A percentile compares a stretch with the other conserved stretches of the same genome.
Evolutionary conservation across 1,284 basidiomycete genomes (phyloP).

Genomic region (Ceratorhiza oryzae-sativae): DNA sequence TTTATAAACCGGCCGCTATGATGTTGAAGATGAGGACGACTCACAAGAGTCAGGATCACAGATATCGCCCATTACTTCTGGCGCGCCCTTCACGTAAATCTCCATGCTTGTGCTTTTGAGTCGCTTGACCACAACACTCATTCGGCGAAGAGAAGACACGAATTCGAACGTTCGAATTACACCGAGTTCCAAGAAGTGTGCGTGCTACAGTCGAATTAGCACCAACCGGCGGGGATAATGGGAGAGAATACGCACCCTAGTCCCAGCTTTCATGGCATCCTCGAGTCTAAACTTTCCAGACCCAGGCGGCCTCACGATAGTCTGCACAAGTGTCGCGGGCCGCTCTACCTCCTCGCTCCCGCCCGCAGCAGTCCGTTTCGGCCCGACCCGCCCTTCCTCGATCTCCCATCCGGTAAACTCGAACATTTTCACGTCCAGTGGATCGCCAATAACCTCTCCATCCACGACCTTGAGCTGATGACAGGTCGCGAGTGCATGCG

Average conservation of each 20-base stretch:
- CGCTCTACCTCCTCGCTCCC: constrained; percentile 69
- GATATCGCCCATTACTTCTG: constrained; percentile 96
- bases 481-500: constrained; percentile 95
- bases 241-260: constrained; percentile 62
- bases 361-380: constrained; percentile 68
- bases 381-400: constrained; percentile 81
- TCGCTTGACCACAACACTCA: constrained; percentile 98
- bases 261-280: constrained; percentile 85
- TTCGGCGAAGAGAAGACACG: constrained; percentile 88
- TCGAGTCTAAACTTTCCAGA: constrained; percentile 88
- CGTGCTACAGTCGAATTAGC: constrained; percentile 64
- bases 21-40: constrained; percentile 49
- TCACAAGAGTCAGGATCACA: constrained; percentile 87
- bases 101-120: constrained; percentile 96
- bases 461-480: constrained; percentile 95
- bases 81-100: constrained; percentile 97
- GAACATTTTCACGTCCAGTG: constrained; percentile 97
- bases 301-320: constrained; percentile 94
- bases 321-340: constrained; percentile 93
- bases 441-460: constrained; percentile 91
- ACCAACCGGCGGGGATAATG: not conserved
- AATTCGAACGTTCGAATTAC: constrained; percentile 98
- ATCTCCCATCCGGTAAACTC: constrained; percentile 96
- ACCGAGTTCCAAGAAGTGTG: constrained; percentile 94
- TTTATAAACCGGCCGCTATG: not conserved